These are phyloP conservation scores for Rosa rugosa DNA, from an alignment of 306 rosid genomes.

Conservation along the genomic window DNA sequence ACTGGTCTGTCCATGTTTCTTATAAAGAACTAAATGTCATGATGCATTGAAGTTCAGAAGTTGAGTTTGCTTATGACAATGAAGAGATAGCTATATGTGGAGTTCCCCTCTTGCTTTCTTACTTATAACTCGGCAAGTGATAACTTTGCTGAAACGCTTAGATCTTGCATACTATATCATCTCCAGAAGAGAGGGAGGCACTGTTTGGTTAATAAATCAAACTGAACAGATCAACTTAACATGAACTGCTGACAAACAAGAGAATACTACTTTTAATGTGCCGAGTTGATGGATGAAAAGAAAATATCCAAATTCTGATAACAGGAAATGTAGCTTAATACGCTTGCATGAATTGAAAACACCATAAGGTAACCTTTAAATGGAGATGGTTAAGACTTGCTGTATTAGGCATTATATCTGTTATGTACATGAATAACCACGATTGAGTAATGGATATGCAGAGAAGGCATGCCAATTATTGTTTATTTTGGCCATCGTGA, in stretches of 20 bases:
- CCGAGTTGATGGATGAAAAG: neutral
- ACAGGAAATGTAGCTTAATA: neutral
- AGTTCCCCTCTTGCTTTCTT: neutral
- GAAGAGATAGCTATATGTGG: neutral
- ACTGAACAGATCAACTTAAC: neutral
- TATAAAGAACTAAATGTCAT: neutral
- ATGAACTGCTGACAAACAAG: constrained; percentile 4
- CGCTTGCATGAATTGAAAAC: neutral
- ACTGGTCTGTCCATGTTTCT: neutral
- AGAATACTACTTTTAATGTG: neutral
- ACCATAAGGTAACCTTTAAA: neutral
- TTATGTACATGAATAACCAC: no score
- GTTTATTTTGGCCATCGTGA: neutral
- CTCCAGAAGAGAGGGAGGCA: neutral
- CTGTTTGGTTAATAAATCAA: neutral
- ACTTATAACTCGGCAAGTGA: neutral
- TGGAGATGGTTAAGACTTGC: neutral
- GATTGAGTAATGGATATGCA: neutral
- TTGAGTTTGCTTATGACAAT: neutral
- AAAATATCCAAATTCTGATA: neutral
- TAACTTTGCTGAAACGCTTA: neutral
- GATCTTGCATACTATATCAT: neutral
- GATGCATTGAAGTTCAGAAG: neutral
- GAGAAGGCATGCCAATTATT: neutral
- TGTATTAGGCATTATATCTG: neutral